Evolutionary conservation across 306 rosid species (phyloP), one percentile per base, ranked within the genome.

Genomic region (Castanopsis chinensis): DNA sequence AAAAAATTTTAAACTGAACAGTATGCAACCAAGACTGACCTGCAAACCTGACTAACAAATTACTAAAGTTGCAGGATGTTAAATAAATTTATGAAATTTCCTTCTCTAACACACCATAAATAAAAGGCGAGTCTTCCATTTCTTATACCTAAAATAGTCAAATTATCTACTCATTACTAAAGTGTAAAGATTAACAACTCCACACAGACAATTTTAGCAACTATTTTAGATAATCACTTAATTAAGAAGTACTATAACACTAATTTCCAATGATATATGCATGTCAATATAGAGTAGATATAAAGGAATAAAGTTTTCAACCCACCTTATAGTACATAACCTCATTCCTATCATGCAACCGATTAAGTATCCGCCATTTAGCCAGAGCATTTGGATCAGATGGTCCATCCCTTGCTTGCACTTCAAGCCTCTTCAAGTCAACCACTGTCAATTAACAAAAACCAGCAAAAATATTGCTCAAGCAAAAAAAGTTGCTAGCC

Each of bases 391-490:
- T 88, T 51, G 99, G 96, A 82, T 96, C 99, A 65, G 91, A 91
- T 63, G 99, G 99, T 73, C 99, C 99, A 83, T 96, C 99, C 82
- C 99, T 93, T 77, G 97, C 99, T 79, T 93, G 94, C 80, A 85
- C 92, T 85, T 96, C 89, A 79, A 96, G 97, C 79, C 91, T 90
- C 91, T 96, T 96, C 86, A 96, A 71, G 85, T 96, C 99, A 78
- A 69, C 87, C 99, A 96, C 99, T 96, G 85, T 61, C 56, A 78
- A 63, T 76, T 79, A 77, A 76, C 41, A 71, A 56, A 69, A 79
- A 71, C 18, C 51, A 60, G 60, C 60, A 64, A 52, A 49, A 41
- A 41, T 2, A 41, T 41, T 41, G 11, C 45, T 41, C 11, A 41
- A 41, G 8, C 45, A 6, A 35, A 1, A 35, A 35, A 37, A 37